Base-by-base conservation (phyloP, 1,284 basidiomycete genomes). In the Sporisorium reilianum region DNA sequence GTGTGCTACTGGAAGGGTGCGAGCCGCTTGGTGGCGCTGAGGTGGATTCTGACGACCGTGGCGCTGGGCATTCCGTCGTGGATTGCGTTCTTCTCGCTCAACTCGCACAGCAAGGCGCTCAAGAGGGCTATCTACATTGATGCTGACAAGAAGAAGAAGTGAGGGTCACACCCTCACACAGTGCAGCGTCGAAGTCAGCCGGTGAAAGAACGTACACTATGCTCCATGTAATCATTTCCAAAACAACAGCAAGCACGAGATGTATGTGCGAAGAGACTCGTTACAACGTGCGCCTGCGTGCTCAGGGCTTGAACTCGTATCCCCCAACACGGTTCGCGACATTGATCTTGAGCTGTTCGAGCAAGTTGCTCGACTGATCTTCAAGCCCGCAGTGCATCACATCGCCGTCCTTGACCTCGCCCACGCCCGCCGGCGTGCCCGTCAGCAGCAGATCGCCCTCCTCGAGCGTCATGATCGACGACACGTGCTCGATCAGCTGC, bases 391-490 rank as follows among this genome's bases (percentile, higher is more conserved):
- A 96, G 66, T 90, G 89, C 66, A 98, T 89, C 38, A 88, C 88
- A 85, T 99, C 94, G 0, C 94, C 94, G 2, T 90, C 88, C 1
- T 85, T 79, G 59, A 98, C 85, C 5, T 90, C 89, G 14, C 95
- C 93, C 1, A 98, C 94, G 30, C 96, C 96, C 0, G 91, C 89
- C 0, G 96, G 96, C 2, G 64, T 64, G 67, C 85, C 84, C 2
- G 86, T 86, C 23, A 86, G 73, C 20, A 86, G 56, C 34, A 85
- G 51, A 58, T 85, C 74, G 83, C 90, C 79, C 44, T 91, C 93
- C 88, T 97, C 94, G 20, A 98, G 88, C 0, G 91, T 91, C 95
- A 98, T 98, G 85, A 99, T 97, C 18, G 92, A 92, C 2, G 94
- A 95, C 50, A 97, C 89, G 81, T 97, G 94, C 76, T 92, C 89